Evolutionary conservation across 2,329 filamentous ascomycete genomes (phyloP).

Genomic region (Waltergamsia citrina): DNA sequence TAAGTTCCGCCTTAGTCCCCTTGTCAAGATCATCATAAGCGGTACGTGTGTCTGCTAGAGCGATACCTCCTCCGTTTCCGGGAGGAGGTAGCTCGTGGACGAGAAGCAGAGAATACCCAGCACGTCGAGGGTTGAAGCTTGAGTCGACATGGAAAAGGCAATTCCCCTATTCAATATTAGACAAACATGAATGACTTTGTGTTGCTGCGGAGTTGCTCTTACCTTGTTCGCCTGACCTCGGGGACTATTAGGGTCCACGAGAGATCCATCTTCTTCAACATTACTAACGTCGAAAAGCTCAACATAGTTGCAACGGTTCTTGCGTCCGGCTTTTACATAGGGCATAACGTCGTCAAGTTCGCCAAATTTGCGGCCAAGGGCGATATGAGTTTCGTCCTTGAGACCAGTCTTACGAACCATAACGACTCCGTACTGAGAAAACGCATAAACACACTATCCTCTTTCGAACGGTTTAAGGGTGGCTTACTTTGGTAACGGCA

Average conservation of each 20-base stretch:
- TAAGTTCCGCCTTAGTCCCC: constrained; percentile 20
- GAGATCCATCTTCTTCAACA: constrained; percentile 27
- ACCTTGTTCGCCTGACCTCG: constrained; percentile 10
- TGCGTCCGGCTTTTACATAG: constrained; percentile 34
- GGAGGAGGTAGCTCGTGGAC: constrained; percentile 38
- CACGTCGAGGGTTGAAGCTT: constrained; percentile 44
- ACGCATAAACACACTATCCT: no score
- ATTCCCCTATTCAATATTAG: no score
- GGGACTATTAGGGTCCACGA: constrained; percentile 1
- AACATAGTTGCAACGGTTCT: constrained; percentile 33
- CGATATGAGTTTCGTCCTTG: constrained; percentile 39
- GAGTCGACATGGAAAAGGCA: constrained; percentile 44
- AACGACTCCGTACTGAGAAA: constrained; percentile 42
- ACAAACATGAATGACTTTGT: no score
- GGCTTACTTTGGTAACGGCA: no score
- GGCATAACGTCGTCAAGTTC: constrained; percentile 45
- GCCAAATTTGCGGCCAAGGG: constrained; percentile 39
- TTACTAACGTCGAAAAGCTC: constrained; percentile 52
- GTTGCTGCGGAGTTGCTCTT: no score
- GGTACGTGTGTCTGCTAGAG: constrained; percentile 42
- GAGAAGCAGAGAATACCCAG: constrained; percentile 39
- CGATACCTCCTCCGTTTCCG: constrained; percentile 37
- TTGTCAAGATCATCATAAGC: constrained; percentile 36
- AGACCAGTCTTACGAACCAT: constrained; percentile 41
- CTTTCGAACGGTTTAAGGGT: no score